phyloP scores from a whole-genome alignment of 495 filamentous ascomycete species.

The Neurospora sublineolata region DNA sequence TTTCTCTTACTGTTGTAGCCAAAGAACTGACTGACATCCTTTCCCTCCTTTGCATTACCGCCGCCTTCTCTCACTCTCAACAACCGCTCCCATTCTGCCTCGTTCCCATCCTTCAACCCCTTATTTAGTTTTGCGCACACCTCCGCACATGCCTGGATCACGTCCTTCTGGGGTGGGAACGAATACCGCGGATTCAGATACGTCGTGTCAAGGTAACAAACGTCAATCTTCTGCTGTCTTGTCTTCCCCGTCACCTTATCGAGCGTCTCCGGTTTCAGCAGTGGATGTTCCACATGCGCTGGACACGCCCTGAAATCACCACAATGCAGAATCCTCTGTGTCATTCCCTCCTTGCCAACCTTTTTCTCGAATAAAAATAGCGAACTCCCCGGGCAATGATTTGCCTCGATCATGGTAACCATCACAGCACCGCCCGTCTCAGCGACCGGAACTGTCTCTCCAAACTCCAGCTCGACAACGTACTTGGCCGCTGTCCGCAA shows the following conservation, averaged over 20 bases:
- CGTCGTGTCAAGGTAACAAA: conserved; percentile 94
- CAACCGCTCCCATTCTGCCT: conserved; percentile 19
- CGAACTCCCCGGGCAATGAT: conserved; percentile 93
- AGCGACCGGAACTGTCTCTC: conserved; percentile 67
- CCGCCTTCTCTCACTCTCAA: conserved; percentile 13
- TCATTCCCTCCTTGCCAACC: conserved; percentile 42
- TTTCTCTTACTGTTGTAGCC: conserved; percentile 7
- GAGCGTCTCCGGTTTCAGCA: conserved; percentile 60
- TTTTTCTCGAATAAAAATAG: conserved; percentile 85
- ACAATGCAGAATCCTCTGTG: conserved; percentile 80
- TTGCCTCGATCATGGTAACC: conserved; percentile 92
- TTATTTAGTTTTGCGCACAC: conserved; percentile 56
- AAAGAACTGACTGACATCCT: conserved; percentile 35
- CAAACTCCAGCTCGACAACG: conserved; percentile 78
- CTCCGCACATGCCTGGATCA: conserved; percentile 79
- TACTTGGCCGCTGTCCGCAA: conserved; percentile 78
- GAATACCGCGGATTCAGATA: conserved; percentile 93
- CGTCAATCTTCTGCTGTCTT: conserved; percentile 77
- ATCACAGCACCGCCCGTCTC: conserved; percentile 58
- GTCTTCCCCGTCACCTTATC: conserved; percentile 56
- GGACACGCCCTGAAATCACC: conserved; percentile 90
- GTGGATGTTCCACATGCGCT: conserved; percentile 73
- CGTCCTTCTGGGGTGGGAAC: conserved; percentile 79
- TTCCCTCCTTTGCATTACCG: conserved; percentile 12
- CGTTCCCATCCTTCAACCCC: conserved; percentile 19